These are phyloP conservation scores for Fusarium sp. DNA, from an alignment of 2,329 filamentous ascomycete species.

Conservation along the genomic window DNA sequence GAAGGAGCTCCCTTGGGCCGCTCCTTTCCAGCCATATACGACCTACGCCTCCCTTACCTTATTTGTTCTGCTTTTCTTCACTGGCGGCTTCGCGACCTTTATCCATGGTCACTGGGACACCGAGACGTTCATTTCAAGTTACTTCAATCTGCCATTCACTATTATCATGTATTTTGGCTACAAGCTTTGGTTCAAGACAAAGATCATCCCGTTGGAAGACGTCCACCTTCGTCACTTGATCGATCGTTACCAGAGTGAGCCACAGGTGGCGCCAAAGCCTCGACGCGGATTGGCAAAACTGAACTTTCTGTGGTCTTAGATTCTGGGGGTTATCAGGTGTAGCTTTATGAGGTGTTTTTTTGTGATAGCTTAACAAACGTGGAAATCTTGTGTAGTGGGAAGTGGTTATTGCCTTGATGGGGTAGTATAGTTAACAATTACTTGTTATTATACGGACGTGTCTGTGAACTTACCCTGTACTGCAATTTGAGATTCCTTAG, in stretches of 20 bases:
- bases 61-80: not conserved
- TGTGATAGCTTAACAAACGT: too few species aligned
- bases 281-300: not conserved
- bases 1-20: not conserved
- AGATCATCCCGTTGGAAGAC: not conserved
- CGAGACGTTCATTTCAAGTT: not conserved
- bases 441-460: too few species aligned
- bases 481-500: too few species aligned
- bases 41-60: not conserved
- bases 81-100: not conserved
- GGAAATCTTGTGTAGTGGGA: too few species aligned
- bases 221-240: not conserved
- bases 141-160: slow-evolving; percentile 1
- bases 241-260: not conserved
- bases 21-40: not conserved
- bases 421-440: too few species aligned
- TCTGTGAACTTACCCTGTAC: too few species aligned
- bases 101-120: not conserved
- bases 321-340: too few species aligned
- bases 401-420: too few species aligned
- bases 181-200: not conserved
- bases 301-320: not conserved
- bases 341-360: too few species aligned
- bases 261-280: not conserved
- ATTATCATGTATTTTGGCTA: not conserved